Percentiles rank a stretch among this genome's conserved stretches.
phyloP scores from a whole-genome alignment of 257 asterid species.

The Cordia subcordata region DNA sequence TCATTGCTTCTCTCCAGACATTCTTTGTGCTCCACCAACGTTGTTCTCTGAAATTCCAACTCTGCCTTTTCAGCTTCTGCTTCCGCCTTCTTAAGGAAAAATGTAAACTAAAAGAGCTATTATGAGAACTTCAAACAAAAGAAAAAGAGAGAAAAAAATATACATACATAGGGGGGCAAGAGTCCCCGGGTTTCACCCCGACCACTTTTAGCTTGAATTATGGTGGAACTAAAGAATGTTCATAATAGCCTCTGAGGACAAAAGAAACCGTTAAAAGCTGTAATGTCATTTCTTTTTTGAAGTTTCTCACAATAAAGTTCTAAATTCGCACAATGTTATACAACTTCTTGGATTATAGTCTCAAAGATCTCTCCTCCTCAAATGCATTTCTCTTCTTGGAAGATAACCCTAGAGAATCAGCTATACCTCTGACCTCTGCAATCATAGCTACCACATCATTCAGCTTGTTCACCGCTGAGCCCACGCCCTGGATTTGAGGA shows the following conservation, averaged over 20 bases:
- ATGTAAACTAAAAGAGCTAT: no score
- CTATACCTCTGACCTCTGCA: conserved; percentile 70
- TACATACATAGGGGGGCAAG: no score
- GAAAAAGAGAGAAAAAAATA: no score
- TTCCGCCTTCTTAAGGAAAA: no score
- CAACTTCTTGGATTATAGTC: conserved; percentile 19
- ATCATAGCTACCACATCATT: conserved; percentile 88
- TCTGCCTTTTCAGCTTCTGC: no score
- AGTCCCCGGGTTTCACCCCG: no score
- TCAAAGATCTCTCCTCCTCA: conserved; percentile 27
- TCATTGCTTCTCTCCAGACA: no score
- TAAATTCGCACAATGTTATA: background rate
- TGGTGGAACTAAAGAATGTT: background rate
- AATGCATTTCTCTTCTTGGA: conserved; percentile 18
- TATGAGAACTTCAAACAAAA: no score
- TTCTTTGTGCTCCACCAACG: no score
- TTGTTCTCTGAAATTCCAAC: no score
- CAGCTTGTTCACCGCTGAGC: conserved; percentile 89
- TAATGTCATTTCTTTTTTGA: no score
- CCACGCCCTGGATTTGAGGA: conserved; percentile 61
- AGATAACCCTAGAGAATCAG: conserved; percentile 47
- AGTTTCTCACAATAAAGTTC: background rate
- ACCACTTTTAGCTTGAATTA: background rate
- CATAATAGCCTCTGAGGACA: background rate
- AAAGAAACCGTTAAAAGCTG: no score